phyloP scores from a whole-genome alignment of 768 basidiomycete species.

The Tylopilus cervinicoccineus region DNA sequence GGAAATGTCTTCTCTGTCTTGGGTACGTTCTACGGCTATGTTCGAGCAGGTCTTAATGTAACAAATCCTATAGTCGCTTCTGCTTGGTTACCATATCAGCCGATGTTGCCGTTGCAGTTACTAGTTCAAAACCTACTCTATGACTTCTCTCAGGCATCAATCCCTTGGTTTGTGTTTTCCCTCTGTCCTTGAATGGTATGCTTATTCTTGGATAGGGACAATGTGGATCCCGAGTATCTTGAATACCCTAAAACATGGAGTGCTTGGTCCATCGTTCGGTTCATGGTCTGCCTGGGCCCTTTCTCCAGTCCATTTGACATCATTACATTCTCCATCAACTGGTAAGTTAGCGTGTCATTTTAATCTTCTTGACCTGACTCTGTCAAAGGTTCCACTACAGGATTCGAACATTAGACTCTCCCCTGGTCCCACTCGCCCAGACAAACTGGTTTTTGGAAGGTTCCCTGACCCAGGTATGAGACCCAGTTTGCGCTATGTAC shows the following conservation, averaged over 20 bases:
- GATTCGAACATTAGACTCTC: slow-evolving; percentile 25
- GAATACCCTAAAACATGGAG: slow-evolving; percentile 29
- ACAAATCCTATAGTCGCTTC: slow-evolving; percentile 27
- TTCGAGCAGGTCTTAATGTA: not conserved
- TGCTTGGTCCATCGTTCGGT: slow-evolving; percentile 33
- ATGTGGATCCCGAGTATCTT: slow-evolving; percentile 36
- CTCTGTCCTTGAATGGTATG: not conserved
- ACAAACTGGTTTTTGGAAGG: slow-evolving; percentile 37
- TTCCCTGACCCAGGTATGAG: slow-evolving; percentile 33
- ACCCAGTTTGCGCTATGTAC: not conserved
- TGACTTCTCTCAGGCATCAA: slow-evolving; percentile 36
- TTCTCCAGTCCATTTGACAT: slow-evolving; percentile 36
- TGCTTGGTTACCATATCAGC: slow-evolving; percentile 36
- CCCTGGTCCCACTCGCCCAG: slow-evolving; percentile 30
- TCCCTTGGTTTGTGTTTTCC: slow-evolving; percentile 28
- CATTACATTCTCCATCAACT: slow-evolving; percentile 30
- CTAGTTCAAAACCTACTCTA: slow-evolving; percentile 33
- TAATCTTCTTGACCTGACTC: not conserved
- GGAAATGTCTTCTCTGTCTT: slow-evolving; percentile 32
- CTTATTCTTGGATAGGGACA: slow-evolving; percentile 27
- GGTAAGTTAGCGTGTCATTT: slow-evolving; percentile 14
- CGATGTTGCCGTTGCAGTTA: slow-evolving; percentile 33
- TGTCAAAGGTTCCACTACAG: slow-evolving; percentile 28
- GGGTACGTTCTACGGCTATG: slow-evolving; percentile 14
- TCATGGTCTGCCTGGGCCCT: slow-evolving; percentile 35